These are phyloP conservation scores for Pontederia crassipes DNA, from an alignment of 176 grass and related monocot genomes.

Conservation along the genomic window DNA sequence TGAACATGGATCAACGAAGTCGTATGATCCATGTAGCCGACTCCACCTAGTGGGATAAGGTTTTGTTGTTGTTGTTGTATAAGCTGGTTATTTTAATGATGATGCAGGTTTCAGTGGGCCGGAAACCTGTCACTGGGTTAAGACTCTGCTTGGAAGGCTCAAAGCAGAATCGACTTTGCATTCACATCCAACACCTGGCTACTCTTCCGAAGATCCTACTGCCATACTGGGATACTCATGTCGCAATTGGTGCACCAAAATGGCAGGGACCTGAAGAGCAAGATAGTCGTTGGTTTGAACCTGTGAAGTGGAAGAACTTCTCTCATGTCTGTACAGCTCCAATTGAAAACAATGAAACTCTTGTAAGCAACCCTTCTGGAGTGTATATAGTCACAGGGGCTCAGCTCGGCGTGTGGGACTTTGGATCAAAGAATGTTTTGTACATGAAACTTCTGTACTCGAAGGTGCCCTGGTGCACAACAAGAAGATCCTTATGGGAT, in stretches of 20 bases:
- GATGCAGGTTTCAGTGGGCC: slow-evolving; percentile 53
- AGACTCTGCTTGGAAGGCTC: slow-evolving; percentile 42
- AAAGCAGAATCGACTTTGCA: slow-evolving; percentile 42
- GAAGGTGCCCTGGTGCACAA: slow-evolving; percentile 50
- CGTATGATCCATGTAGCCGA: too few relatives aligned
- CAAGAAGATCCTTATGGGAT: slow-evolving; percentile 58
- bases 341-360: slow-evolving; percentile 30
- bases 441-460: slow-evolving; percentile 62
- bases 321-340: slow-evolving; percentile 55
- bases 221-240: slow-evolving; percentile 49
- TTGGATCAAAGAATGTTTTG: slow-evolving; percentile 44
- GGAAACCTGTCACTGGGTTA: slow-evolving; percentile 54
- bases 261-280: slow-evolving; percentile 62
- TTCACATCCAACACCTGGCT: slow-evolving; percentile 42
- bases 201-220: slow-evolving; percentile 57
- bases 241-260: slow-evolving; percentile 44
- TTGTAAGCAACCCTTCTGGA: slow-evolving; percentile 24
- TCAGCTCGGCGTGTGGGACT: slow-evolving; percentile 66
- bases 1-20: too few relatives aligned
- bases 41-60: too few relatives aligned
- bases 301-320: slow-evolving; percentile 63
- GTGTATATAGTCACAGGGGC: slow-evolving; percentile 46
- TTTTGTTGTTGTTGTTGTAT: too few relatives aligned
- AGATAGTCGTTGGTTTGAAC: slow-evolving; percentile 63
- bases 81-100: background rate